phyloP scores from a whole-genome alignment of 306 rosid species.

The Casuarina cunninghamiana region DNA sequence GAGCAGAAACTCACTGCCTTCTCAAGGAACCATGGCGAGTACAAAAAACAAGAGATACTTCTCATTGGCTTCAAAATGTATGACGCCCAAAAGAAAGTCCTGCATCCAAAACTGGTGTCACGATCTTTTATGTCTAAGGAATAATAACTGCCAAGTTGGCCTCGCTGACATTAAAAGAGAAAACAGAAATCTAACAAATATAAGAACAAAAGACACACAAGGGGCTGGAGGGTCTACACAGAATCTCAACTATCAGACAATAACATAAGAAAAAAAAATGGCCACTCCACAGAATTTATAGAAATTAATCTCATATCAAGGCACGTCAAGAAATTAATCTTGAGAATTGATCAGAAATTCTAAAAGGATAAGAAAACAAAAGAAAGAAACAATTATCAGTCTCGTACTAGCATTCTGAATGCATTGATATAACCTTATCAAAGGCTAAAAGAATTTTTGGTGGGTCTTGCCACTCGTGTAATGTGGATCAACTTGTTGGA shows the following conservation, averaged over 20 bases:
- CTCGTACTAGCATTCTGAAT: not conserved
- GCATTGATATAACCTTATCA: not conserved
- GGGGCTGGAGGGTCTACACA: not conserved
- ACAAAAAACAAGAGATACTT: conserved; percentile 16
- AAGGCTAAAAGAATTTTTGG: not conserved
- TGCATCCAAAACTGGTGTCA: conserved; percentile 35
- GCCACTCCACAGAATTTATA: not conserved
- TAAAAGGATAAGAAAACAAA: no score
- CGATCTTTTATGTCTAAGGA: conserved; percentile 2
- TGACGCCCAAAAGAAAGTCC: conserved; percentile 30
- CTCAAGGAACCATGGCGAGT: conserved; percentile 27
- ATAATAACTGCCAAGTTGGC: not conserved
- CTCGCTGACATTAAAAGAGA: not conserved
- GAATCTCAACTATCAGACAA: no score
- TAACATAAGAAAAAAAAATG: no score
- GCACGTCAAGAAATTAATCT: no score
- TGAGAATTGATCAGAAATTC: no score
- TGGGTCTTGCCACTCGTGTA: not conserved
- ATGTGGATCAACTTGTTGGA: not conserved
- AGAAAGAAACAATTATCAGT: not conserved
- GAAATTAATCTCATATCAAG: no score
- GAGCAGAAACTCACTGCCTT: conserved; percentile 20
- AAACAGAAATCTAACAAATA: no score
- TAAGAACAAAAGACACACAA: no score
- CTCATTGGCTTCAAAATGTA: conserved; percentile 24